Percentiles rank a stretch among this genome's conserved stretches.
Evolutionary conservation across 2,329 filamentous ascomycete genomes (phyloP).

Genomic region (Diaporthe caulivora): DNA sequence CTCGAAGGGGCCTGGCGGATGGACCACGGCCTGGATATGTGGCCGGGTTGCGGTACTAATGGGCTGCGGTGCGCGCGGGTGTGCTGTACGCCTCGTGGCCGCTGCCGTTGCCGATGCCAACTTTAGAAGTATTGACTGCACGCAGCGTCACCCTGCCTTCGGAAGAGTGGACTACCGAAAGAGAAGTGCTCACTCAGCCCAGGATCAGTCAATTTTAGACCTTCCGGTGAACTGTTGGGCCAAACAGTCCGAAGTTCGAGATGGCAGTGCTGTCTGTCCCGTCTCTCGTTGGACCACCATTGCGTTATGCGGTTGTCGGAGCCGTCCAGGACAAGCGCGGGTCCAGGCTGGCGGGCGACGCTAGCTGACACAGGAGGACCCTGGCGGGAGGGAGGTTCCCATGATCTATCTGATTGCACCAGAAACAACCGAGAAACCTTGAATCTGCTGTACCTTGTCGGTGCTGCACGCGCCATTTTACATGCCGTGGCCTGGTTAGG

Average conservation of each 20-base stretch:
- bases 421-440: conserved; percentile 27
- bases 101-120: conserved; percentile 18
- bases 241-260: background rate
- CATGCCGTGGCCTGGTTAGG: background rate
- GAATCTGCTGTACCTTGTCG: conserved; percentile 8
- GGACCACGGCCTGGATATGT: conserved; percentile 14
- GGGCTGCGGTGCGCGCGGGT: conserved; percentile 1
- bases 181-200: conserved; percentile 25
- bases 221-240: background rate
- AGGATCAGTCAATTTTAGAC: conserved; percentile 8
- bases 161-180: conserved; percentile 12
- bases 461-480: conserved; percentile 8
- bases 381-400: background rate
- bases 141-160: conserved; percentile 11
- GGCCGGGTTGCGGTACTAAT: conserved; percentile 20
- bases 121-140: conserved; percentile 25
- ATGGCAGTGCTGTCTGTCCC: background rate
- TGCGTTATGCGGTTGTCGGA: background rate
- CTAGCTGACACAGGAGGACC: conserved; percentile 11
- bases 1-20: conserved; percentile 28
- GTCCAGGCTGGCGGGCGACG: conserved; percentile 2
- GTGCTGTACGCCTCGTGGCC: conserved; percentile 6
- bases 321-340: conserved; percentile 18
- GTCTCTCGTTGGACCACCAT: conserved; percentile 5
- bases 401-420: conserved; percentile 23